Evolutionary conservation across 2,329 filamentous ascomycete genomes (phyloP).

Genomic region (Pseudogymnoascus sp.): DNA sequence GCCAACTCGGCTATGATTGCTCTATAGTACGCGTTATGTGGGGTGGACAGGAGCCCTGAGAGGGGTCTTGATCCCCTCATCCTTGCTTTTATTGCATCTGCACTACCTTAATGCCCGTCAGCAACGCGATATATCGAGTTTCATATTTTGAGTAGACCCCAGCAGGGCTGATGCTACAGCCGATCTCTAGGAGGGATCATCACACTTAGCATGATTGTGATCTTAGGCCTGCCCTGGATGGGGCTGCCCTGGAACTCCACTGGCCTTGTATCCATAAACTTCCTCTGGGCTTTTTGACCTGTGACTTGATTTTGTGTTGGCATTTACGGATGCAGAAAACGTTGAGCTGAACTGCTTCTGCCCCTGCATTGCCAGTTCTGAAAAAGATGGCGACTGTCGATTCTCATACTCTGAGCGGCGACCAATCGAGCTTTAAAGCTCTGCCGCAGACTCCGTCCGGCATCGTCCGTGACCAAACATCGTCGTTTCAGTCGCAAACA

Average conservation of each 20-base stretch:
- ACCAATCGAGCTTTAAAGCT: neutral
- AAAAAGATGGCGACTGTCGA: neutral
- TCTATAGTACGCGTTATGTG: neutral
- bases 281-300: neutral
- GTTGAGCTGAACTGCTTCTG: neutral
- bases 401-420: neutral
- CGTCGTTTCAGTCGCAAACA: slow-evolving; percentile 7
- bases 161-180: slow-evolving; percentile 1
- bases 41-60: neutral
- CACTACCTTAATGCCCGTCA: neutral
- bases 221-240: slow-evolving; percentile 4
- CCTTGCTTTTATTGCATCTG: slow-evolving; percentile 6
- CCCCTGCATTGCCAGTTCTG: neutral
- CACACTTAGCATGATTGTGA: slow-evolving; percentile 5
- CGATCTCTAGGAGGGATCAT: neutral
- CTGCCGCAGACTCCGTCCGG: neutral
- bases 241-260: slow-evolving; percentile 3
- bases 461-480: slow-evolving; percentile 3
- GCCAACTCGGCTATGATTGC: slow-evolving; percentile 4
- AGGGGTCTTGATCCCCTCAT: slow-evolving; percentile 1
- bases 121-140: slow-evolving; percentile 7
- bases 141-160: neutral
- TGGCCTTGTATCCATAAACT: slow-evolving; percentile 1
- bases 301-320: neutral
- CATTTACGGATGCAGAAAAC: slow-evolving; percentile 5